Conservation (phyloP, 2,329 filamentous ascomycete species). For the Fusarium camptoceras region DNA sequence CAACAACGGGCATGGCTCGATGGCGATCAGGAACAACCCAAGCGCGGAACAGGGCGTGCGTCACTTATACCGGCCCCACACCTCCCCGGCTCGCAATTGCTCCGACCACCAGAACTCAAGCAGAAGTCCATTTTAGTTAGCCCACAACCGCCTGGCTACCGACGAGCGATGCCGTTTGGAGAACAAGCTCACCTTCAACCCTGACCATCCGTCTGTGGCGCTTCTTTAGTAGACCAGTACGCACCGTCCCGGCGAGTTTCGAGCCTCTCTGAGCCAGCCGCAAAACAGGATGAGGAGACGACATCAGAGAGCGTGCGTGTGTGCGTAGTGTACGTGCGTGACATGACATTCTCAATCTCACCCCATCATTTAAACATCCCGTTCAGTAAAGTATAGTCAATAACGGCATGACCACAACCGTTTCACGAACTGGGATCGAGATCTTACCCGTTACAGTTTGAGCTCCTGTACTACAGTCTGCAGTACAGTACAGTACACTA, state of each 20-base stretch:
- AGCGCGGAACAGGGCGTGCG: conserved; percentile 30
- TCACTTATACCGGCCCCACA: conserved; percentile 30
- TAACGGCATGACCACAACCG: conserved; percentile 18
- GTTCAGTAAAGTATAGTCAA: not conserved
- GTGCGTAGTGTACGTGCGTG: not conserved
- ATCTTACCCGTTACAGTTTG: conserved; percentile 39
- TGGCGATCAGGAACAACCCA: conserved; percentile 45
- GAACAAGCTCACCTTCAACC: conserved; percentile 36
- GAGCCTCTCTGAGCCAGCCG: conserved; percentile 16
- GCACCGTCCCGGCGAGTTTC: conserved; percentile 37
- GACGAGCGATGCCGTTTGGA: conserved; percentile 37
- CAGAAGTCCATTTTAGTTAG: conserved; percentile 34
- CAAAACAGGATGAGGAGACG: conserved; percentile 26
- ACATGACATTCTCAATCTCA: conserved; percentile 37
- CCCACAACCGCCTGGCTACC: conserved; percentile 33
- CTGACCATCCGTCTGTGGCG: conserved; percentile 31
- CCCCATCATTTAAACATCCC: conserved; percentile 17
- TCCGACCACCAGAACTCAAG: conserved; percentile 34
- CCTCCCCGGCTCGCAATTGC: conserved; percentile 28
- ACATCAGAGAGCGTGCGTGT: conserved; percentile 13
- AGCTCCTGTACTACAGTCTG: conserved; percentile 21
- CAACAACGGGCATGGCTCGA: conserved; percentile 44
- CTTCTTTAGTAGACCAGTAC: conserved; percentile 25
- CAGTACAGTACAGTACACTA: not conserved
- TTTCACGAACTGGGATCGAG: conserved; percentile 46